Base-by-base conservation (phyloP, 164 flowering plant genomes). In the Kingdonia uniflora region DNA sequence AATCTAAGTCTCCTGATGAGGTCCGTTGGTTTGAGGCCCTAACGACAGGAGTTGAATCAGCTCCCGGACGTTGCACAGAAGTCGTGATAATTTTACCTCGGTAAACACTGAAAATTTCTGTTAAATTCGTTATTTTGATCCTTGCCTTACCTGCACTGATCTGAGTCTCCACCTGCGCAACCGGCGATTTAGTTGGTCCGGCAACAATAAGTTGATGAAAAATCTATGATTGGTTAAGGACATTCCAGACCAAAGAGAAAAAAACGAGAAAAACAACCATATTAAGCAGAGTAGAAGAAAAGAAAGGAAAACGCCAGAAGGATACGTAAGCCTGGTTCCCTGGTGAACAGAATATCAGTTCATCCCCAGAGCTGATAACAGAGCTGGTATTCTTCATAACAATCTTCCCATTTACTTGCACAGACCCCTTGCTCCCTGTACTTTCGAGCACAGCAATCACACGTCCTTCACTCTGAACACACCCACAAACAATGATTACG, bases 301-400 rank as follows among this genome's bases (percentile, higher is more conserved):
- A 22, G 51, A 24, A 48, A 24, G 33, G 24, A 17, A 58, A 41
- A 51, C 1, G 33, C 3, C 15, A 14, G 15, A 40, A 49, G 87
- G 95, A 89, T 89, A 89, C 95, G 68, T 84, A 89, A 47, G 94
- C 77, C 73, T 82, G 82, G 60, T 72, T 84, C 49, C 85, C 84
- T 38, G 61, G 55, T 35, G 67, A 41, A 41, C 86, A 77, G 60
- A 89, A 86, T 42, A 78, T 62, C 54, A 89, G 66, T 58, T 89
- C 97, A 71, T 89, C 97, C 58, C 97, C 97, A 20, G 95, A 76
- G 55, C 62, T 73, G 14, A 89, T 80, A 51, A 57, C 60, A 50
- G 70, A 49, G 54, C 65, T 75, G 17, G 70, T 15, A 49, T 58
- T 71, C 69, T 68, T 86, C 73, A 76, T 80, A 33, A 86, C 58